These are phyloP conservation scores for Yarrowia sp. DNA, from an alignment of 805 yeast species.

Conservation along the genomic window DNA sequence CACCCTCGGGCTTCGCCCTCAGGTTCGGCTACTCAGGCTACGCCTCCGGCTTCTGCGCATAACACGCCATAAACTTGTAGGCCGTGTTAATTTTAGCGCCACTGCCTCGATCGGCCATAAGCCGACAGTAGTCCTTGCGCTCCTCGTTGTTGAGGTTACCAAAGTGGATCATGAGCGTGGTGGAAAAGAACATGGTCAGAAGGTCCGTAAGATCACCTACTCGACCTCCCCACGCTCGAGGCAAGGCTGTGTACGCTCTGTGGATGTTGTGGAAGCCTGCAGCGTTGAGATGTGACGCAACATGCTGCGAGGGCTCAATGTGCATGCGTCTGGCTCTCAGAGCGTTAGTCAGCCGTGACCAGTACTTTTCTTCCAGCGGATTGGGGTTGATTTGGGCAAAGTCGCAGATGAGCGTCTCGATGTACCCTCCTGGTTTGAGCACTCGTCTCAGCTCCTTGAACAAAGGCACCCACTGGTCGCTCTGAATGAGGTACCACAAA, in stretches of 20 bases:
- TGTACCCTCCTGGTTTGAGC: slow-evolving; percentile 37
- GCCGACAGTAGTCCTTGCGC: slow-evolving; percentile 19
- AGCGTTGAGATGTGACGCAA: slow-evolving; percentile 27
- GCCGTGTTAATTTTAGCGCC: neutral
- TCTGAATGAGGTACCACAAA: slow-evolving; percentile 35
- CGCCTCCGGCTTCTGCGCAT: slow-evolving; percentile 21
- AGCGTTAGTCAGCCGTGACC: slow-evolving; percentile 25
- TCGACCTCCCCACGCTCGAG: slow-evolving; percentile 38
- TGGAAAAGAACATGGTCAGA: slow-evolving; percentile 33
- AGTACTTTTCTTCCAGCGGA: slow-evolving; percentile 8
- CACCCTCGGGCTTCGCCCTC: too few relatives aligned
- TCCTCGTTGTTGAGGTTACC: slow-evolving; percentile 34
- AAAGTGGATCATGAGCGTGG: slow-evolving; percentile 38
- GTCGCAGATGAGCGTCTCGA: slow-evolving; percentile 35
- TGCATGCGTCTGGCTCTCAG: slow-evolving; percentile 22
- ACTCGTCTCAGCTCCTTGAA: slow-evolving; percentile 34
- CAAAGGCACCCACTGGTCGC: slow-evolving; percentile 32
- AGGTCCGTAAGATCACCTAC: slow-evolving; percentile 36
- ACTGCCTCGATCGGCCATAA: slow-evolving; percentile 1
- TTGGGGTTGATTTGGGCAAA: slow-evolving; percentile 27
- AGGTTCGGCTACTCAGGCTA: too few relatives aligned
- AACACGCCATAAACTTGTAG: slow-evolving; percentile 19
- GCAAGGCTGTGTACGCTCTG: slow-evolving; percentile 34
- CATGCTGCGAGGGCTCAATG: slow-evolving; percentile 24
- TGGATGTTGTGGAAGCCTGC: slow-evolving; percentile 34